Evolutionary conservation across 306 rosid genomes (phyloP).

Genomic region (Dryas alaskensis): DNA sequence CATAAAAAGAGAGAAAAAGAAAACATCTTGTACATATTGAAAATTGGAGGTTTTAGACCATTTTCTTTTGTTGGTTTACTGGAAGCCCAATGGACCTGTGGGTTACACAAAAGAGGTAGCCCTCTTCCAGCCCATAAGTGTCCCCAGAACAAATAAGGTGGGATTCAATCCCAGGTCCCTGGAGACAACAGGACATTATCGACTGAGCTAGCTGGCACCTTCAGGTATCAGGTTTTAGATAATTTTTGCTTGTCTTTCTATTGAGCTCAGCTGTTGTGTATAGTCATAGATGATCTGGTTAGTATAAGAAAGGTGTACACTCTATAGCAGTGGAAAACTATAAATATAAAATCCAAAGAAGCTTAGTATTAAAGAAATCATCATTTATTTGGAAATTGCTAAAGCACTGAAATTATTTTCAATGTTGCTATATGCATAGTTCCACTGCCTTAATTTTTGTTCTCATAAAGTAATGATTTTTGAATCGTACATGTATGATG

Average conservation of each 20-base stretch:
- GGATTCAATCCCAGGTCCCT: background rate
- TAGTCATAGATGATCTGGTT: background rate
- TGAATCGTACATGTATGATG: background rate
- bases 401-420: background rate
- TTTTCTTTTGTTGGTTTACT: background rate
- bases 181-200: background rate
- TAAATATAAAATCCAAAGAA: background rate
- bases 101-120: background rate
- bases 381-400: background rate
- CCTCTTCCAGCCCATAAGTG: background rate
- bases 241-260: background rate
- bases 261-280: background rate
- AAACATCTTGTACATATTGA: too few species aligned
- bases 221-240: background rate
- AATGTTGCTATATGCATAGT: background rate
- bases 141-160: background rate
- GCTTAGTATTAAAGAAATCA: background rate
- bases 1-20: too few species aligned
- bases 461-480: conserved; percentile 2
- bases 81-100: background rate
- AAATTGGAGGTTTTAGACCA: background rate
- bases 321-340: background rate
- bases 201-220: background rate
- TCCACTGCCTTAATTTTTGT: background rate
- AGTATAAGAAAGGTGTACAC: background rate